A percentile compares a stretch with the other conserved stretches of the same genome.
phyloP scores from a whole-genome alignment of 1,284 basidiomycete genomes.

The Cutaneotrichosporon sp. region DNA sequence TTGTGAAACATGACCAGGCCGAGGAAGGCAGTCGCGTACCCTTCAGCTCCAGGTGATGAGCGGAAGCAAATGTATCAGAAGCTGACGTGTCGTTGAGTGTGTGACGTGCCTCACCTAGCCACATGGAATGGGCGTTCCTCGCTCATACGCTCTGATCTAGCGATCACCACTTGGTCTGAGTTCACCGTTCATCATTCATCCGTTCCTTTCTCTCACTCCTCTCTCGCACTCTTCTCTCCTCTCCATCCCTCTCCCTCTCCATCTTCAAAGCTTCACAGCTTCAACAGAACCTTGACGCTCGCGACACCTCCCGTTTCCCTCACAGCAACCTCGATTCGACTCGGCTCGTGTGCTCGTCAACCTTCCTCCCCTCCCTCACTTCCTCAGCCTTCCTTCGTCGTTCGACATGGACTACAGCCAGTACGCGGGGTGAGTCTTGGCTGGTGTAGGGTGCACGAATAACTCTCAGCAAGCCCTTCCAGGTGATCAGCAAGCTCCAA shows the following conservation, averaged over 20 bases:
- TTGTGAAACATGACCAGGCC: not conserved
- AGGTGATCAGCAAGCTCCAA: conserved; percentile 50
- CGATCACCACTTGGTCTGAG: too few species aligned
- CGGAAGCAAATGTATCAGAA: not conserved
- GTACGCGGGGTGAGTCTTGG: conserved; percentile 35
- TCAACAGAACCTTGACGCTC: too few species aligned
- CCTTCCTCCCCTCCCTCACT: not conserved
- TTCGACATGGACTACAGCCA: conserved; percentile 44
- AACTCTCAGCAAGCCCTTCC: conserved; percentile 46
- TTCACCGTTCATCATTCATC: too few species aligned
- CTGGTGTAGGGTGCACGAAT: not conserved
- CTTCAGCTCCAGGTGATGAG: not conserved
- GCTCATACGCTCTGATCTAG: too few species aligned
- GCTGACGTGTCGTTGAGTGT: not conserved
- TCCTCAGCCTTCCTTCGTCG: conserved; percentile 2
- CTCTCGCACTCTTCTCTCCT: too few species aligned
- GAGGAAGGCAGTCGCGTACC: conserved; percentile 2
- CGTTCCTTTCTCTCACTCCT: too few species aligned
- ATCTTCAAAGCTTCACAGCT: too few species aligned
- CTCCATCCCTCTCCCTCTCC: too few species aligned
- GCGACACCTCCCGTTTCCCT: not conserved
- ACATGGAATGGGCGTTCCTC: too few species aligned
- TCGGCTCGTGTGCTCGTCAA: not conserved
- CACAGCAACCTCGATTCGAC: not conserved
- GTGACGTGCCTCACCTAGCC: too few species aligned